Base-by-base conservation (phyloP, 352 stramenopile genomes). In the Phytophthora citricola region DNA sequence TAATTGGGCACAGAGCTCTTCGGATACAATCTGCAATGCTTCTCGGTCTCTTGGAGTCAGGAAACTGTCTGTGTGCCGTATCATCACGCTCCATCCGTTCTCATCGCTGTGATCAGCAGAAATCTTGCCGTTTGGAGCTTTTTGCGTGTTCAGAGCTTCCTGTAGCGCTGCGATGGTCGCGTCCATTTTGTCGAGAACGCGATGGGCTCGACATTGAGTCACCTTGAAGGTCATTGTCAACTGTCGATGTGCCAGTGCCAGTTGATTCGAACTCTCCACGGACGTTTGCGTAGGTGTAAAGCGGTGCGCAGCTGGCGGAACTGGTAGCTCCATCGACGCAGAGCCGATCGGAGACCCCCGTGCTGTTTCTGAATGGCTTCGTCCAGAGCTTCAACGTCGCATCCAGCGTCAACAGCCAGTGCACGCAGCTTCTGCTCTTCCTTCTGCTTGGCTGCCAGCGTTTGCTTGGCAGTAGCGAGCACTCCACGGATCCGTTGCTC, bases 141-240 rank as follows among this genome's bases (percentile, higher is more conserved):
- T 56, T 38, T 60, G 59, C 32, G 45, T 14, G 15, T 44, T 39
- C 55, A 66, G 22, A 56, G 68, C 78, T 9, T 85, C 73, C 14
- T 76, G 73, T 8, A 91, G 56, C 31, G 85, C 71, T 12, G 66
- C 51, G 22, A 92, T 71, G 15, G 78, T 82, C 15, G 74, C 62
- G 41, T 91, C 79, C 70, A 93, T 86, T 17, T 79, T 81, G 48
- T 89, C 78, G 15, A 85, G 51, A 12, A 76, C 76, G 10, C 78
- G 76, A 17, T 87, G 81, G 4, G 81, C 60, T 2, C 85, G 81
- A 34, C 69, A 81, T 59, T 93, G 81, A 3, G 83, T 77, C 47
- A 82, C 75, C 34, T 90, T 90, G 32, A 91, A 75, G 6, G 71
- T 83, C 83, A 93, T 91, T 11, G 79, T 68, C 11, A 93, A 75